Evolutionary conservation across 257 asterid species (phyloP), one percentile per base, ranked within the genome.

Genomic region (Solanum okadae): DNA sequence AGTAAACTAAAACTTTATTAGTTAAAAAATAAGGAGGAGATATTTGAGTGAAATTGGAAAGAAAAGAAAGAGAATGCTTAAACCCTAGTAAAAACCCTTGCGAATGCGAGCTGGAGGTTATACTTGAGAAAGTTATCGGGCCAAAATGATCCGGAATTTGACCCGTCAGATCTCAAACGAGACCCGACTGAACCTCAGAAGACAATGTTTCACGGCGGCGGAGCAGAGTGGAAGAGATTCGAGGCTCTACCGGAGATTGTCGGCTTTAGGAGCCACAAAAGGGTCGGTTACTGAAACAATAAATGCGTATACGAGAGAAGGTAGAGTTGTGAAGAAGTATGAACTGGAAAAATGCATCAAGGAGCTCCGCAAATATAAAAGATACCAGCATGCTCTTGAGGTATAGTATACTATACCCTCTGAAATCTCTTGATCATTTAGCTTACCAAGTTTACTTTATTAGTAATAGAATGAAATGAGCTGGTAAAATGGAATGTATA

Each of bases 351-450:
- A 83, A 37, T 96, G 98, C 81, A 52, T 94, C 88, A 91, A 34
- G 72, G 94, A 93, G 83, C 96, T 96, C 20, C 98, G 98, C 15
- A 93, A 87, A 88, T 95, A 91, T 89, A 73, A 89, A 75, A 93
- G 91, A 87, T 90, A 87, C 88, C 86, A 88, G 42, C 95, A 92
- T 76, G 97, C 98, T 89, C 98, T 94, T 84, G 98, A 96, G 98
- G 98, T 95, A 16, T 23, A 61, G 70, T 23, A 27, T 44, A 4
- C 10, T 23, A 27, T 34, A 12, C 20, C 5, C 14, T 11, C 31
- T 16, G 9, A 4, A 8, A 13, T 37, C 87, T 23, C 71, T 56
- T 81, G 4, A 9, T 44, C 44, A 46, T 9, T 46, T 52, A 65
- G 27, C 16, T 23, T 25, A 23, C 12, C 88, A 25, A 2, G 25